phyloP scores from a whole-genome alignment of 2,329 filamentous ascomycete genomes.

The Phoma sp. region DNA sequence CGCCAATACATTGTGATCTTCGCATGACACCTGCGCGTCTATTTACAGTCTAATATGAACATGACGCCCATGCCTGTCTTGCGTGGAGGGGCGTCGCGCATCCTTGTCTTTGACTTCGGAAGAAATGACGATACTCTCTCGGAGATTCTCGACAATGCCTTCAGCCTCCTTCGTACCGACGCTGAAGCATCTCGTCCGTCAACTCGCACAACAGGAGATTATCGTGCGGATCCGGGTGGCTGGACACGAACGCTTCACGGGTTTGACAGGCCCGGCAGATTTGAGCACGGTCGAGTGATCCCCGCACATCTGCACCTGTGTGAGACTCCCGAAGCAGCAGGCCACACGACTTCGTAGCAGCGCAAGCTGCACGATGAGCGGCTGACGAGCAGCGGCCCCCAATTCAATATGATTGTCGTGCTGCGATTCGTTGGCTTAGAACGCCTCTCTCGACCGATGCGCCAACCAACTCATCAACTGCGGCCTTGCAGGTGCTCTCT shows the following conservation, averaged over 20 bases:
- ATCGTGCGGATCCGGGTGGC: slow-evolving; percentile 19
- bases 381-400: slow-evolving; percentile 27
- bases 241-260: slow-evolving; percentile 5
- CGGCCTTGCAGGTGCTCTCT: slow-evolving; percentile 1
- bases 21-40: slow-evolving; percentile 1
- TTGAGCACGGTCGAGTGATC: slow-evolving; percentile 11
- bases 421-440: slow-evolving; percentile 11
- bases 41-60: slow-evolving; percentile 3
- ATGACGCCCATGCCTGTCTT: slow-evolving; percentile 5
- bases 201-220: slow-evolving; percentile 1
- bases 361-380: slow-evolving; percentile 17
- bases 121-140: not conserved
- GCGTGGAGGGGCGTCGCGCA: slow-evolving; percentile 10
- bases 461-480: slow-evolving; percentile 1
- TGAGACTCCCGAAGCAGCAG: slow-evolving; percentile 27
- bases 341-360: slow-evolving; percentile 11
- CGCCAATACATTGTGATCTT: slow-evolving; percentile 7
- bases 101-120: not conserved
- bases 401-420: slow-evolving; percentile 10
- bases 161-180: not conserved
- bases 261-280: slow-evolving; percentile 7
- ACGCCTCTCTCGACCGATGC: slow-evolving; percentile 10
- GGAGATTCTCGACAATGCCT: not conserved
- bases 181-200: slow-evolving; percentile 9
- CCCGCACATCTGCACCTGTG: slow-evolving; percentile 26